phyloP scores from a whole-genome alignment of 768 basidiomycete genomes.

The Serendipita sp. region DNA sequence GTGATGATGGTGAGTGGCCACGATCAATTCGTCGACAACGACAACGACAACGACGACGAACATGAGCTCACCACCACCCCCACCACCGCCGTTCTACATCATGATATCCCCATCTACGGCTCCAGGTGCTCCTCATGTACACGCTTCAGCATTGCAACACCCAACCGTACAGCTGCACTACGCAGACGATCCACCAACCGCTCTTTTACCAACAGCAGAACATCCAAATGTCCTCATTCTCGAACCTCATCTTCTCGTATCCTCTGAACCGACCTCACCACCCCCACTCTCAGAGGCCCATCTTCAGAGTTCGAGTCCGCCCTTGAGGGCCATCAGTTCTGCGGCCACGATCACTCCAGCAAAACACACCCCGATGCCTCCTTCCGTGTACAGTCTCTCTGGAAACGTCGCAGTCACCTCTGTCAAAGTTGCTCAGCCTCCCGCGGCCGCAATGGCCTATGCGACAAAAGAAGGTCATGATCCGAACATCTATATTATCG shows the following conservation, averaged over 20 bases:
- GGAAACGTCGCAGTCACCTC: slow-evolving; percentile 35
- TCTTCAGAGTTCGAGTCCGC: background rate
- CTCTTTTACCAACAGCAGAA: slow-evolving; percentile 41
- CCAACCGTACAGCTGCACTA: slow-evolving; percentile 71
- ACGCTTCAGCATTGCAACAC: slow-evolving; percentile 34
- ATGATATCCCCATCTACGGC: background rate
- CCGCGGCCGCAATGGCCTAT: slow-evolving; percentile 34
- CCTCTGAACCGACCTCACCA: background rate
- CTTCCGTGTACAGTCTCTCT: slow-evolving; percentile 30
- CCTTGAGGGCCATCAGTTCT: background rate
- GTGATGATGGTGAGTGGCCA: no score
- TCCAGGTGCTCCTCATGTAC: background rate
- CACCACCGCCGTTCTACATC: slow-evolving; percentile 5
- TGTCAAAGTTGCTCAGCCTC: slow-evolving; percentile 55
- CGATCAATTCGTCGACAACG: no score
- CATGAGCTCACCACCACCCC: no score
- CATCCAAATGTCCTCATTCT: slow-evolving; percentile 63
- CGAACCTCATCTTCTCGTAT: slow-evolving; percentile 19
- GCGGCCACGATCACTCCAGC: slow-evolving; percentile 3
- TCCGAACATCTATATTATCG: slow-evolving; percentile 7
- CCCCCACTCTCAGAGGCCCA: background rate
- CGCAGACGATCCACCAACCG: slow-evolving; percentile 57
- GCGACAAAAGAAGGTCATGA: slow-evolving; percentile 22
- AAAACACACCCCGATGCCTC: background rate
- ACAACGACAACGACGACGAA: background rate